Percentiles rank a stretch among this genome's conserved stretches.
Evolutionary conservation across 1,139 yeast species (phyloP).

Genomic region (Saccharomyces pastorianus): DNA sequence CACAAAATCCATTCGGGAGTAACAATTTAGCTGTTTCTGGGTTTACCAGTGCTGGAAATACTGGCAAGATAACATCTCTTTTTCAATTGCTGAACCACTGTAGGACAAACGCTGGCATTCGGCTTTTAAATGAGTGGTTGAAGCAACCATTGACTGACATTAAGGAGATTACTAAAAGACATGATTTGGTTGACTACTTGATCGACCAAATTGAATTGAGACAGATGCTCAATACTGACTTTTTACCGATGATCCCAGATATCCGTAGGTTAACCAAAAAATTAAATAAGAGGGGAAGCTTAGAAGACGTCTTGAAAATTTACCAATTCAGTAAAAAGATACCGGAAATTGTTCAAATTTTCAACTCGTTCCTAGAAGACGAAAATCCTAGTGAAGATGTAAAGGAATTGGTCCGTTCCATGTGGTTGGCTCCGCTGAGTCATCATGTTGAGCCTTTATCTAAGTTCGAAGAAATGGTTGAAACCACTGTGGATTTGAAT

Average conservation of each 20-base stretch:
- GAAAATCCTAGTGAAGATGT: conserved; percentile 22
- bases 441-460: conserved; percentile 44
- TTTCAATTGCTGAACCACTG: conserved; percentile 82
- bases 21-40: conserved; percentile 17
- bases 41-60: conserved; percentile 34
- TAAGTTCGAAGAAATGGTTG: conserved; percentile 78
- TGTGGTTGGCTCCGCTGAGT: conserved; percentile 54
- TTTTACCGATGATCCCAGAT: conserved; percentile 73
- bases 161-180: conserved; percentile 56
- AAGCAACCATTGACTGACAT: conserved; percentile 81
- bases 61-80: conserved; percentile 51
- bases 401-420: conserved; percentile 36
- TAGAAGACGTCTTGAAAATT: conserved; percentile 86
- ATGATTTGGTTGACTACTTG: conserved; percentile 60
- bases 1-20: conserved; percentile 12
- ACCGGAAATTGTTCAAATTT: conserved; percentile 54
- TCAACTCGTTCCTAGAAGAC: conserved; percentile 39
- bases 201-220: conserved; percentile 65
- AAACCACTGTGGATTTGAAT: conserved; percentile 80
- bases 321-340: conserved; percentile 68
- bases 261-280: conserved; percentile 66
- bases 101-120: conserved; percentile 76
- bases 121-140: conserved; percentile 86
- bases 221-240: conserved; percentile 56
- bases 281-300: conserved; percentile 43